Evolutionary conservation across 1,284 basidiomycete species (phyloP).

Genomic region (Cryptococcus sp.): DNA sequence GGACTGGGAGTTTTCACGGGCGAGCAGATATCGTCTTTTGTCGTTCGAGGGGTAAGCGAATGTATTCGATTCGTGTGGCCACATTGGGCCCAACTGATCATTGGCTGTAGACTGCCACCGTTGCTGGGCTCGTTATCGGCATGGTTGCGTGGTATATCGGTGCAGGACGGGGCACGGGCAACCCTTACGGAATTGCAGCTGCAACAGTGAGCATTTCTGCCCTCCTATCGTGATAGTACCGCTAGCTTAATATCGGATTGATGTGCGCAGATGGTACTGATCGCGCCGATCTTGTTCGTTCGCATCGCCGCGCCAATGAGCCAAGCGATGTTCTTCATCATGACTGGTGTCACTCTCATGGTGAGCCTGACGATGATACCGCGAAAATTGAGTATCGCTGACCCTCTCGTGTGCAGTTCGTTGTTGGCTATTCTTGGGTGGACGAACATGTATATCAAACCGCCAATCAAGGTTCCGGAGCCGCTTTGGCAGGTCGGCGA

Average conservation of each 20-base stretch:
- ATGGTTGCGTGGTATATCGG: conserved; percentile 63
- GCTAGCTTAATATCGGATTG: conserved; percentile 47
- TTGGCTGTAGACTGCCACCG: conserved; percentile 53
- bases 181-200: conserved; percentile 63
- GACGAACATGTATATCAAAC: conserved; percentile 59
- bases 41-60: conserved; percentile 54
- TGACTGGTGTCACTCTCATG: conserved; percentile 47
- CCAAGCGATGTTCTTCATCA: conserved; percentile 48
- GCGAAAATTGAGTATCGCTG: no score
- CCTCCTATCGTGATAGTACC: conserved; percentile 15
- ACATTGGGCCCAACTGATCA: not conserved
- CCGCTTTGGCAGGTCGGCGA: conserved; percentile 61
- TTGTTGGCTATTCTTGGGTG: conserved; percentile 66
- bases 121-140: conserved; percentile 57
- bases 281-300: conserved; percentile 61
- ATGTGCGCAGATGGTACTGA: conserved; percentile 53
- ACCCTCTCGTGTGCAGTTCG: conserved; percentile 25
- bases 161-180: conserved; percentile 59
- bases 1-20: conserved; percentile 64
- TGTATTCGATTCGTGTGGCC: not conserved
- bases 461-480: conserved; percentile 61
- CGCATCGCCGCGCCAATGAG: conserved; percentile 59
- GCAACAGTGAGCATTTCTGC: conserved; percentile 55
- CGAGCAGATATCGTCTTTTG: conserved; percentile 63
- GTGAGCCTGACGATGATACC: no score